phyloP scores from a whole-genome alignment of 768 basidiomycete species.

The Cystobasidium onofrii region DNA sequence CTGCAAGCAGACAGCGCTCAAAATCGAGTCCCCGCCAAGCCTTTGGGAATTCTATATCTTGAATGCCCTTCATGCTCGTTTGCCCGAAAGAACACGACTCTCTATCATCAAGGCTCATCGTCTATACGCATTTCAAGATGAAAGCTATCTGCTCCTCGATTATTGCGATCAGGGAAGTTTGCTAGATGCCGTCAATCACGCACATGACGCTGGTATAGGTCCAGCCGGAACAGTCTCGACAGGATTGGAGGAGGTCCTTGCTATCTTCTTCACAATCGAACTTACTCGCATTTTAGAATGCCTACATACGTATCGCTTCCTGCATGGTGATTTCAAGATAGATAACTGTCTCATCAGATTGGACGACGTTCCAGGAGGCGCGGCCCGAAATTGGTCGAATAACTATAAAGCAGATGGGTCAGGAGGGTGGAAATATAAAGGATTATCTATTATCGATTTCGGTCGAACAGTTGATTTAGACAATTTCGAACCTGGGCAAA shows the following conservation, averaged over 20 bases:
- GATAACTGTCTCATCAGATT: conserved; percentile 95
- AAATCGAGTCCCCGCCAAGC: conserved; percentile 78
- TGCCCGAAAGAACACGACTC: conserved; percentile 55
- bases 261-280: conserved; percentile 90
- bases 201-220: conserved; percentile 63
- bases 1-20: conserved; percentile 64
- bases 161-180: conserved; percentile 85
- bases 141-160: conserved; percentile 80
- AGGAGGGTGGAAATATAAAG: conserved; percentile 77
- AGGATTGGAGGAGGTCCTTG: conserved; percentile 77
- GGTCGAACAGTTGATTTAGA: conserved; percentile 84
- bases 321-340: conserved; percentile 97
- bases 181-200: conserved; percentile 81
- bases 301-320: conserved; percentile 72
- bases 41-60: conserved; percentile 89
- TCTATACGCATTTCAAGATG: conserved; percentile 75
- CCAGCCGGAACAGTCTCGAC: conserved; percentile 58
- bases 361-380: conserved; percentile 66
- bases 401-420: conserved; percentile 70
- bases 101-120: conserved; percentile 71
- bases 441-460: conserved; percentile 90
- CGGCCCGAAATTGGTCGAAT: conserved; percentile 58
- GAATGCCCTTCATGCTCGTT: conserved; percentile 61
- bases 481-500: conserved; percentile 69
- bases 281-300: conserved; percentile 71